Conservation (phyloP, 306 rosid genomes). For the Prosopis cineraria region DNA sequence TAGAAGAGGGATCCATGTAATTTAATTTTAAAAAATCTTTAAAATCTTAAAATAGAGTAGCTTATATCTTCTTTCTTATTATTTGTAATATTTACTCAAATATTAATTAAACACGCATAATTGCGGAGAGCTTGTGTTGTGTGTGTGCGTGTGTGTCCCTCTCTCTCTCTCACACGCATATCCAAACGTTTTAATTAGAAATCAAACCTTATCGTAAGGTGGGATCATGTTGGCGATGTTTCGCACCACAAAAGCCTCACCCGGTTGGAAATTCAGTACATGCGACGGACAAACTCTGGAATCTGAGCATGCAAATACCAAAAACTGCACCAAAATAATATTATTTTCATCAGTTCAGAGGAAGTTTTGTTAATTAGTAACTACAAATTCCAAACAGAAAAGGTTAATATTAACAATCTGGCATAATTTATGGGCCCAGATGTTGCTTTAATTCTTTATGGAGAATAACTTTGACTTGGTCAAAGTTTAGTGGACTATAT, state of each 20-base stretch:
- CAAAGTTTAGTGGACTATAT: background rate
- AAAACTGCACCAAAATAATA: conserved; percentile 56
- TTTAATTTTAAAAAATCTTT: too few species aligned
- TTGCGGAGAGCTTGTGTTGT: too few species aligned
- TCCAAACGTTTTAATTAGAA: background rate
- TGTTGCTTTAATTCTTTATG: background rate
- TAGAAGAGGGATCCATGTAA: background rate
- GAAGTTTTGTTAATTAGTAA: background rate
- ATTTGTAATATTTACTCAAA: background rate
- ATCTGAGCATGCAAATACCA: conserved; percentile 98
- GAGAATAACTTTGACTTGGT: background rate
- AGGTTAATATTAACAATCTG: background rate
- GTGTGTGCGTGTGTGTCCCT: too few species aligned
- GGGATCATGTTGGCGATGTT: conserved; percentile 99
- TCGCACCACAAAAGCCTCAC: conserved; percentile 90
- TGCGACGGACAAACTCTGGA: conserved; percentile 97
- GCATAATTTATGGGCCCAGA: background rate
- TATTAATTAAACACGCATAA: background rate
- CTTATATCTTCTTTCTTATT: too few species aligned
- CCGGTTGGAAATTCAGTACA: conserved; percentile 85
- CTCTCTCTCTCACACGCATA: too few species aligned
- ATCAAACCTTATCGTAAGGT: conserved; percentile 74
- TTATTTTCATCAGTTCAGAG: background rate
- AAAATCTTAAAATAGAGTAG: too few species aligned
- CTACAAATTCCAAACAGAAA: background rate